Base-by-base conservation (phyloP, 2,329 filamentous ascomycete species). In the Colletotrichum liaoningense region DNA sequence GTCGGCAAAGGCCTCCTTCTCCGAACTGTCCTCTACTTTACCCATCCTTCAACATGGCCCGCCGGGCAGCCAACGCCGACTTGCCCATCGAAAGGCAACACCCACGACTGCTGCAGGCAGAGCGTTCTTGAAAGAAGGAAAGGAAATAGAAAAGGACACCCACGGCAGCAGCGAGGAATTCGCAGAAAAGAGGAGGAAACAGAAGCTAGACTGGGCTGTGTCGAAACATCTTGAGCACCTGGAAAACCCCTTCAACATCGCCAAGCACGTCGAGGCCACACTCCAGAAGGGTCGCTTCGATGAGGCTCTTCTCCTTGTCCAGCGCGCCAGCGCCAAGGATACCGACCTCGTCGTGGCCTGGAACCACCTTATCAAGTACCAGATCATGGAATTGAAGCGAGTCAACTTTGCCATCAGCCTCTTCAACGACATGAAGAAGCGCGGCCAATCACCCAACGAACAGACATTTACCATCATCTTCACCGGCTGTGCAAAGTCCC, bases 401-500 rank as follows among this genome's bases (percentile, higher is more conserved):
- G 82, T 95, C 42, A 87, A 88, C 73, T 84, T 86, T 24, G 95
- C 94, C 22, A 83, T 97, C 70, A 95, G 93, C 83, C 86, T 95
- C n/a, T 98, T 92, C 84, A 98, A 98, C 81, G 96, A 94, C 93
- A 98, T 99, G 96, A 99, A 98, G 85, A 98, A 98, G 84, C 90
- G 95, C 74, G 92, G 88, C 5, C 93, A 97, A 78, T 86, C 89
- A 30, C 96, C 97, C 1, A 96, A 95, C 80, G 89, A 91, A 4
- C 90, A 93, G 78, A 98, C 97, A 0, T 98, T 94, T 80, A 97
- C 94, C 22, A 92, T 94, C 71, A 89, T 98, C 72, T 91, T 99
- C 76, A 88, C 90, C 63, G 96, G 95, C 35, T 90, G 95, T 67
- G 89, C 92, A 54, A 83, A 87, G 55, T 90, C 92, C 19, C 80